Evolutionary conservation across 768 basidiomycete genomes (phyloP).

Genomic region (Hygrocybe coccinea): DNA sequence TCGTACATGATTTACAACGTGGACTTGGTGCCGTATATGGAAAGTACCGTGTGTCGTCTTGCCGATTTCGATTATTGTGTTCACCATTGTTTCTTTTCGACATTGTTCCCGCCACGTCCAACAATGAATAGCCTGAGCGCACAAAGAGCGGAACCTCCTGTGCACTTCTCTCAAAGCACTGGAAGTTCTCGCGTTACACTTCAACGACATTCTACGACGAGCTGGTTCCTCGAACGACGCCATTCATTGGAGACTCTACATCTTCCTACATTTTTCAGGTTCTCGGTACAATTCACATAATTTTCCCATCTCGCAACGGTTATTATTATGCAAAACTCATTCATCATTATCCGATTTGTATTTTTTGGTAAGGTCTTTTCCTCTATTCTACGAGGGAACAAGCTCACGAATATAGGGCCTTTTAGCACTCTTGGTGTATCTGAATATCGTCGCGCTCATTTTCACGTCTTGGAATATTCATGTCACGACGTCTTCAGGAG

Average conservation of each 20-base stretch:
- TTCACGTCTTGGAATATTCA: conserved; percentile 58
- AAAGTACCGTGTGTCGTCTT: too few species aligned
- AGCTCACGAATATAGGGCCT: not conserved
- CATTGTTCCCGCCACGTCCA: too few species aligned
- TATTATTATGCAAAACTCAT: conserved; percentile 41
- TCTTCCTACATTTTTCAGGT: too few species aligned
- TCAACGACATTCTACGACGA: not conserved
- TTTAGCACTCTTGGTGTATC: conserved; percentile 45
- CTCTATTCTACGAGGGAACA: not conserved
- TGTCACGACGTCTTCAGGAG: conserved; percentile 30
- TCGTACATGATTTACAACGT: too few species aligned
- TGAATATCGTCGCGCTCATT: conserved; percentile 48
- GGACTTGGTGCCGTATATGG: too few species aligned
- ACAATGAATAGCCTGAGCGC: too few species aligned
- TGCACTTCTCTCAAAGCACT: too few species aligned
- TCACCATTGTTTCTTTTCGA: too few species aligned
- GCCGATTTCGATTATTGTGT: too few species aligned
- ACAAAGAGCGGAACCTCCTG: too few species aligned
- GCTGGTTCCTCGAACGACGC: not conserved
- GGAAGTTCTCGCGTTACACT: not conserved
- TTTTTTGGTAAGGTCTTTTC: conserved; percentile 46
- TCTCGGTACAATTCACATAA: not conserved
- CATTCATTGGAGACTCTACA: not conserved
- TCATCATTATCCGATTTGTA: conserved; percentile 53
- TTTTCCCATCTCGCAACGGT: not conserved